These are phyloP conservation scores for Keithomyces neogunnii DNA, from an alignment of 2,329 filamentous ascomycete species.

Conservation along the genomic window DNA sequence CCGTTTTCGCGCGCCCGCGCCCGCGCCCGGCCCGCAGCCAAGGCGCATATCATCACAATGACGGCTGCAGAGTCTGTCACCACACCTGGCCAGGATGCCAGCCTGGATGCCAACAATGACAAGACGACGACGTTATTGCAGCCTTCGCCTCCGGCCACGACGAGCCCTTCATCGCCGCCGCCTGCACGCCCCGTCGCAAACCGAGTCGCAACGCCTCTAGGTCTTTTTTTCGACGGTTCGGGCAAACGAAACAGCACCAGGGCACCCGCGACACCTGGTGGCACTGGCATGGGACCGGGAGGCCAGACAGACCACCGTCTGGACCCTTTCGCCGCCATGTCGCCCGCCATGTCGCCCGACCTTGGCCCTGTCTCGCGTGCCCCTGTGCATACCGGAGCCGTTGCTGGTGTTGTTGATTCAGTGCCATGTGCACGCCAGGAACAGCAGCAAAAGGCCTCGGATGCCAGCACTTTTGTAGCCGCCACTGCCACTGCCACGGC, in stretches of 20 bases:
- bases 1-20: background rate
- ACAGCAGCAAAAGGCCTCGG: background rate
- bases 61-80: background rate
- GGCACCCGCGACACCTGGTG: background rate
- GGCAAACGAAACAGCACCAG: background rate
- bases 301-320: background rate
- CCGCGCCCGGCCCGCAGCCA: background rate
- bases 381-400: background rate
- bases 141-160: conserved; percentile 5
- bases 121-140: conserved; percentile 1
- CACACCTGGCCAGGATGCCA: background rate
- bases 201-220: conserved; percentile 13
- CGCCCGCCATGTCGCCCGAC: conserved; percentile 10
- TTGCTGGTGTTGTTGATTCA: conserved; percentile 2
- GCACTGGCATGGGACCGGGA: background rate
- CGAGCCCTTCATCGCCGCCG: conserved; percentile 6
- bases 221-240: conserved; percentile 9
- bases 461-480: conserved; percentile 5
- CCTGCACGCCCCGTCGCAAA: conserved; percentile 9
- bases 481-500: conserved; percentile 6
- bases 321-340: conserved; percentile 7
- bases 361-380: background rate
- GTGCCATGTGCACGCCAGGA: conserved; percentile 1
- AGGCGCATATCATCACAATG: conserved; percentile 3
- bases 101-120: background rate